Percentiles rank a stretch among this genome's conserved stretches.
phyloP scores from a whole-genome alignment of 257 asterid species.

The Jasminum sambac region DNA sequence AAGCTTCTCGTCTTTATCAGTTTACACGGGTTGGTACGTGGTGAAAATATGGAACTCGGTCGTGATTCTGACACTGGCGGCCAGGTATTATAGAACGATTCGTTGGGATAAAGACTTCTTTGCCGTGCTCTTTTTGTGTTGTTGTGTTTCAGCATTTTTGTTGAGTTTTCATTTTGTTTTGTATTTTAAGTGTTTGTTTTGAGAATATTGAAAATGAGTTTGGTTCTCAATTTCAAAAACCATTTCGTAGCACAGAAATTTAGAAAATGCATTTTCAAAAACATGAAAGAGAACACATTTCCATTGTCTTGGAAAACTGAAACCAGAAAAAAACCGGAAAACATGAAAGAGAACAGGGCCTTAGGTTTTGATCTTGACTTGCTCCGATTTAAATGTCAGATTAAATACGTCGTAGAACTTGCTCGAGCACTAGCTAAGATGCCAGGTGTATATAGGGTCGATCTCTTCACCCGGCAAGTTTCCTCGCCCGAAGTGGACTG shows the following conservation, averaged over 20 bases:
- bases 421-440: constrained; percentile 78
- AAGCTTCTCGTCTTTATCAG: constrained; percentile 35
- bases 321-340: too few relatives aligned
- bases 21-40: constrained; percentile 82
- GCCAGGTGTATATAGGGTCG: constrained; percentile 81
- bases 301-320: too few relatives aligned
- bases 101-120: not conserved
- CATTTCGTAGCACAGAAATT: too few relatives aligned
- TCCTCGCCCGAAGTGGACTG: constrained; percentile 80
- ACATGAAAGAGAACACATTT: too few relatives aligned
- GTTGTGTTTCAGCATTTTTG: too few relatives aligned
- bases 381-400: constrained; percentile 40
- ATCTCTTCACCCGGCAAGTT: constrained; percentile 77
- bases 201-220: too few relatives aligned
- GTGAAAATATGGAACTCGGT: constrained; percentile 95
- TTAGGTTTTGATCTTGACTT: constrained; percentile 6
- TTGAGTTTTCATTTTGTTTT: too few relatives aligned
- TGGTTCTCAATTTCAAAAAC: too few relatives aligned
- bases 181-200: too few relatives aligned
- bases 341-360: too few relatives aligned
- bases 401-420: constrained; percentile 75
- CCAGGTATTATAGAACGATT: constrained; percentile 44
- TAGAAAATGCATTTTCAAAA: too few relatives aligned
- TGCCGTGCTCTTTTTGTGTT: too few relatives aligned
- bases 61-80: constrained; percentile 93